Base-by-base conservation (phyloP, 495 filamentous ascomycete species). In the Letharia columbiana region DNA sequence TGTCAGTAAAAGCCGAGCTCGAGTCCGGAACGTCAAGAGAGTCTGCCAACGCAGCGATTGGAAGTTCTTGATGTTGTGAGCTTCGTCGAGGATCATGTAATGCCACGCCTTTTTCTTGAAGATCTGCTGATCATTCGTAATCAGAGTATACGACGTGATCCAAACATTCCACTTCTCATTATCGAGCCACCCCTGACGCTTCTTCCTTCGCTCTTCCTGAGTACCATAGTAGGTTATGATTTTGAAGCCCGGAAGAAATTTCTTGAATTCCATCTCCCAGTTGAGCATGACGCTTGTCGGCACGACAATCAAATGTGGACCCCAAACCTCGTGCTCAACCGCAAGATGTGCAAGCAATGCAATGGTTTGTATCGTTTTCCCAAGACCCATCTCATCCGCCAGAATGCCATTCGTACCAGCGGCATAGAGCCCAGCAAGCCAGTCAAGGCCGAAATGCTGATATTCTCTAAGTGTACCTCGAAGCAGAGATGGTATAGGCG, bases 211-310 rank as follows among this genome's bases (percentile, higher is more conserved):
- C 78, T 98, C 93, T 67, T 98, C 94, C 71, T 89, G 86, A 50
- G 85, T 89, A 18, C 95, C 95, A 73, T 98, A 98, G 78, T 99
- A 99, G 3, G 92, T 92, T 68, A 98, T 85, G 66, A 98, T 92
- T 73, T 96, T 98, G 82, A 99, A 99, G 3, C 95, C 95, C 17
- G 95, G 95, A 60, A 91, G 92, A 87, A 92, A 99, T 75, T 98
- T 98, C 73, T 98, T 98, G 82, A 99, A 99, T 75, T 99, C 95
- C 88, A 96, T 97, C 74, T 98, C 95, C 95, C 95, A 99, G 74
- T 99, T 99, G 62, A 99, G 86, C 82, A 99, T 96, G 40, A 99
- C 95, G 76, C 92, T 96, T 12, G 95, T 98, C 3, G 95, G 95
- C 10, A 99, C 95, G 67, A 99, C 89, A 47, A 99, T 89, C 31